A percentile compares a stretch with the other conserved stretches of the same genome.
Evolutionary conservation across 176 grass and related monocot genomes (phyloP).

Genomic region (Aegilops speltoides): DNA sequence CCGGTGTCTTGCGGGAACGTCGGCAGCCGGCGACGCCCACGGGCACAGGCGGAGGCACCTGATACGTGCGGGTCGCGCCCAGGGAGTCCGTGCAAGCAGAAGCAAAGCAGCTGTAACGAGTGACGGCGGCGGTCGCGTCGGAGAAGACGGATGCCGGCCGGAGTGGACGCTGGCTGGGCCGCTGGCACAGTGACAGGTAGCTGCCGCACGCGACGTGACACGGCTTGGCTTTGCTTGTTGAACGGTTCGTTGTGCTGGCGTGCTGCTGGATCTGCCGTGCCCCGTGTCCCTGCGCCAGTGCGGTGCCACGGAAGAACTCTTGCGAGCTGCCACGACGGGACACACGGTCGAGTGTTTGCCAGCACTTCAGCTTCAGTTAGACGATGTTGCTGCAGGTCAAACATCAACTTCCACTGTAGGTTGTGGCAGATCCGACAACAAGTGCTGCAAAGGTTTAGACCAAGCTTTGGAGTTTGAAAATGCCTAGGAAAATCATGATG

Average conservation of each 20-base stretch:
- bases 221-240: background rate
- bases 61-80: background rate
- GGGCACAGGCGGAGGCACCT: background rate
- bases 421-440: too few species aligned
- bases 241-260: background rate
- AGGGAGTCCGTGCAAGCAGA: background rate
- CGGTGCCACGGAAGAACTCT: background rate
- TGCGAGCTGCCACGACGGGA: background rate
- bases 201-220: background rate
- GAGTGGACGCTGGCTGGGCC: background rate
- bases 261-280: background rate
- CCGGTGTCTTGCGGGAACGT: background rate
- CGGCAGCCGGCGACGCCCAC: background rate
- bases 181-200: background rate
- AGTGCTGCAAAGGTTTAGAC: too few species aligned
- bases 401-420: too few species aligned
- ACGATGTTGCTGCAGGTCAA: too few species aligned
- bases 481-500: too few species aligned
- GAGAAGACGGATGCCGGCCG: background rate
- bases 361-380: too few species aligned
- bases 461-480: too few species aligned
- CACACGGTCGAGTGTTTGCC: background rate
- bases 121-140: background rate
- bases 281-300: background rate
- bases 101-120: background rate